phyloP scores from a whole-genome alignment of 1,284 basidiomycete species.

The Gomphus bonarii region DNA sequence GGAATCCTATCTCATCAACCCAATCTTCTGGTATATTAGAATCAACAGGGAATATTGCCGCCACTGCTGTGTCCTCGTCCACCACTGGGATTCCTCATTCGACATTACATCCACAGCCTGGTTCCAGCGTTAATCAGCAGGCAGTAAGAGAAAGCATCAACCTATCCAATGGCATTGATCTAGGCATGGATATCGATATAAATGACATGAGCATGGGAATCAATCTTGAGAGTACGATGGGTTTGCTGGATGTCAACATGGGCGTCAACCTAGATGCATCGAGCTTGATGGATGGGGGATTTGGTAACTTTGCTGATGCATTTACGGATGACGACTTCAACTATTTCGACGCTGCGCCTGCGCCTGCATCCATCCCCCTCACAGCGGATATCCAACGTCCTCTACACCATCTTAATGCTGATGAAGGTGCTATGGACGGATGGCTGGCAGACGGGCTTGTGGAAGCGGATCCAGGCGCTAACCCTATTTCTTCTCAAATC shows the following conservation, averaged over 20 bases:
- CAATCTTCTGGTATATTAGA: neutral
- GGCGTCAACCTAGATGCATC: neutral
- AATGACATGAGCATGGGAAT: constrained; percentile 10
- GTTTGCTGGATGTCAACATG: constrained; percentile 2
- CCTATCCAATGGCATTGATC: constrained; percentile 6
- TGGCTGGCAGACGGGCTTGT: constrained; percentile 18
- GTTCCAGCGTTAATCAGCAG: neutral
- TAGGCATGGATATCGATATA: constrained; percentile 10
- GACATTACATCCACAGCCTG: neutral
- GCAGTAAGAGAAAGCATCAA: neutral
- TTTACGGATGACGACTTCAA: constrained; percentile 75
- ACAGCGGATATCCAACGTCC: constrained; percentile 10
- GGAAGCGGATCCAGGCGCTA: constrained; percentile 19
- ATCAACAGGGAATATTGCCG: neutral
- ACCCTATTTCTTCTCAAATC: constrained; percentile 21
- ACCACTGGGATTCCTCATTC: neutral
- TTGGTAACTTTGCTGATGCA: constrained; percentile 14
- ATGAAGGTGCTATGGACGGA: constrained; percentile 12
- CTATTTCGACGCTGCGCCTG: constrained; percentile 53
- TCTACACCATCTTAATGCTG: constrained; percentile 10
- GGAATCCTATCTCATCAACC: neutral
- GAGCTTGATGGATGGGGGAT: constrained; percentile 4
- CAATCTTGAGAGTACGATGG: constrained; percentile 1
- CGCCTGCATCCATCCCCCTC: constrained; percentile 11
- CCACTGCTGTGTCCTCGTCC: neutral